phyloP scores from a whole-genome alignment of 371 early-diverging fungal species.

The Parasitella parasitica region DNA sequence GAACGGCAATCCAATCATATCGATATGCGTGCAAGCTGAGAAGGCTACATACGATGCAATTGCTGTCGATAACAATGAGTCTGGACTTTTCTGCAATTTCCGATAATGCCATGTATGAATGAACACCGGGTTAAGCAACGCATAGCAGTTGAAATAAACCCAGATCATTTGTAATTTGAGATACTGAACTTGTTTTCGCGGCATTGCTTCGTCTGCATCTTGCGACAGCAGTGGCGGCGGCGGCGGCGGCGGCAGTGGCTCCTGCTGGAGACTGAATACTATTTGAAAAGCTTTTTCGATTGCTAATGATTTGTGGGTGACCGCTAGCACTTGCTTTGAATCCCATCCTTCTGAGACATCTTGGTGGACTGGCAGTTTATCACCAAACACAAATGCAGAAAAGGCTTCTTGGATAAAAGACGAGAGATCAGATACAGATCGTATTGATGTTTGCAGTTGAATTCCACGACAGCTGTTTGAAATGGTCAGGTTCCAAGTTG shows the following conservation, averaged over 20 bases:
- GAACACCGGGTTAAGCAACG: conserved; percentile 19
- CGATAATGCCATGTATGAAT: conserved; percentile 22
- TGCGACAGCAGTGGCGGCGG: not conserved
- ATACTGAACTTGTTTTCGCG: not conserved
- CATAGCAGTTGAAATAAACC: conserved; percentile 26
- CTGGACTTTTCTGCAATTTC: conserved; percentile 7
- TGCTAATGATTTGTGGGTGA: conserved; percentile 3
- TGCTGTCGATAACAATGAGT: conserved; percentile 21
- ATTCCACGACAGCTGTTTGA: conserved; percentile 3
- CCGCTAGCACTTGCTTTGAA: not conserved
- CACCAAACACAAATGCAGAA: not conserved
- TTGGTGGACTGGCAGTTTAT: not conserved
- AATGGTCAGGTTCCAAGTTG: conserved; percentile 7
- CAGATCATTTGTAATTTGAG: conserved; percentile 13
- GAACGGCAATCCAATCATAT: conserved; percentile 2
- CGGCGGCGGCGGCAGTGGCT: not conserved
- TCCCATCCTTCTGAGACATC: not conserved
- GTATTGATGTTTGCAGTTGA: conserved; percentile 13
- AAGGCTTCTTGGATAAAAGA: conserved; percentile 9
- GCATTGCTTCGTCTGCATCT: not conserved
- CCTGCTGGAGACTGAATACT: not conserved
- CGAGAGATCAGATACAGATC: conserved; percentile 16
- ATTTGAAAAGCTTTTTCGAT: not conserved
- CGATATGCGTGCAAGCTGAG: conserved; percentile 23
- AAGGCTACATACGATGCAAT: conserved; percentile 19